Evolutionary conservation across 2,329 filamentous ascomycete species (phyloP).

Genomic region (Cladosporium halotolerans): DNA sequence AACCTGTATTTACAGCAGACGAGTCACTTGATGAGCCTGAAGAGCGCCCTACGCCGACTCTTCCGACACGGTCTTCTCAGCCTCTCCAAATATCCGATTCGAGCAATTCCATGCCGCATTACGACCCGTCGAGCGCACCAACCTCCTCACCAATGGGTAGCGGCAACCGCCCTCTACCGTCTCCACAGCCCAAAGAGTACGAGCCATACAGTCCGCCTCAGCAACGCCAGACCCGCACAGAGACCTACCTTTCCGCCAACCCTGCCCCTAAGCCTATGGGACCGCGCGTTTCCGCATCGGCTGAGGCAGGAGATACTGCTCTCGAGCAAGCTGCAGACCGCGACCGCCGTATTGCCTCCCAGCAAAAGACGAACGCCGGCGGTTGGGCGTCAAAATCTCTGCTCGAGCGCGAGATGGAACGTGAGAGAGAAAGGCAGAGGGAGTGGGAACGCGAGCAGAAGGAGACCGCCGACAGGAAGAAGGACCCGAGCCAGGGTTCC

Average conservation of each 20-base stretch:
- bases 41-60: neutral
- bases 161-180: constrained; percentile 22
- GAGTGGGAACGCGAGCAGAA: constrained; percentile 76
- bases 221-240: constrained; percentile 43
- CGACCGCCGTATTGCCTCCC: constrained; percentile 52
- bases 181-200: constrained; percentile 19
- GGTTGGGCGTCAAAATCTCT: constrained; percentile 63
- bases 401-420: constrained; percentile 73
- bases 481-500: constrained; percentile 53
- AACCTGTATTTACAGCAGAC: neutral
- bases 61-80: constrained; percentile 8
- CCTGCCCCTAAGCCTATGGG: constrained; percentile 44
- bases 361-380: constrained; percentile 55
- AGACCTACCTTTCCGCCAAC: constrained; percentile 53
- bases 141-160: constrained; percentile 17
- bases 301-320: constrained; percentile 41
- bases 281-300: constrained; percentile 32
- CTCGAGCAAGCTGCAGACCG: constrained; percentile 53
- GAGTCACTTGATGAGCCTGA: constrained; percentile 3
- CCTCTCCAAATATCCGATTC: constrained; percentile 13
- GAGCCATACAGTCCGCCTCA: constrained; percentile 19
- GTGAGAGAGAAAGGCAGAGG: constrained; percentile 66
- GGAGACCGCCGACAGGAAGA: constrained; percentile 52
- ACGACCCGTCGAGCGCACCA: constrained; percentile 13
- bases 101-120: constrained; percentile 14